Evolutionary conservation across 2,329 filamentous ascomycete genomes (phyloP).

Genomic region (Pseudogymnoascus sp.): DNA sequence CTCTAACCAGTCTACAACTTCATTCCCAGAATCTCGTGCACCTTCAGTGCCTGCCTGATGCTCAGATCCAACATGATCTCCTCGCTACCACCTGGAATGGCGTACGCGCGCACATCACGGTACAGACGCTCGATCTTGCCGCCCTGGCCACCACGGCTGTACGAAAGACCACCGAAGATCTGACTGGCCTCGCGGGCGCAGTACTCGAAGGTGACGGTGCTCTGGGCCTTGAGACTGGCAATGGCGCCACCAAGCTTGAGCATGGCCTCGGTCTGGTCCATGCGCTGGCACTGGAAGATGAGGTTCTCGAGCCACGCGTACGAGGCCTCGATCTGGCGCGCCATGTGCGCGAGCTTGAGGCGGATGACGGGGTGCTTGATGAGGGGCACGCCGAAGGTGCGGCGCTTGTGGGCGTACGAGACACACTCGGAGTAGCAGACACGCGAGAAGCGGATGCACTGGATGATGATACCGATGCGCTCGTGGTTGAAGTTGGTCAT

Average conservation of each 20-base stretch:
- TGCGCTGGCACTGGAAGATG: slow-evolving; percentile 85
- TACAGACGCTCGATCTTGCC: slow-evolving; percentile 93
- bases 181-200: slow-evolving; percentile 93
- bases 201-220: slow-evolving; percentile 93
- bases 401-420: slow-evolving; percentile 95
- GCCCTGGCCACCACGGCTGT: slow-evolving; percentile 88
- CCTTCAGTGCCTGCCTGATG: slow-evolving; percentile 81
- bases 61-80: slow-evolving; percentile 98
- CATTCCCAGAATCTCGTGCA: slow-evolving; percentile 89
- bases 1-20: slow-evolving; percentile 56
- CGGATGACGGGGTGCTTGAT: slow-evolving; percentile 97
- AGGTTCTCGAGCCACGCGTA: slow-evolving; percentile 96
- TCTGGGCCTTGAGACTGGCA: slow-evolving; percentile 86
- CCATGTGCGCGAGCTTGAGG: slow-evolving; percentile 97
- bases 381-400: slow-evolving; percentile 92
- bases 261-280: slow-evolving; percentile 94
- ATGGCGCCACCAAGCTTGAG: slow-evolving; percentile 91
- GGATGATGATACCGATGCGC: slow-evolving; percentile 96
- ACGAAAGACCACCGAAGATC: slow-evolving; percentile 92
- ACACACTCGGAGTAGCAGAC: slow-evolving; percentile 96
- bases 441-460: slow-evolving; percentile 88
- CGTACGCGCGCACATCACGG: slow-evolving; percentile 90
- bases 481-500: slow-evolving; percentile 99
- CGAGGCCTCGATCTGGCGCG: slow-evolving; percentile 92
- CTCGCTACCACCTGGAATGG: slow-evolving; percentile 90